Evolutionary conservation across 371 early-diverging fungal genomes (phyloP), one percentile per base, ranked within the genome.

Genomic region (Dichotomocladium elegans): DNA sequence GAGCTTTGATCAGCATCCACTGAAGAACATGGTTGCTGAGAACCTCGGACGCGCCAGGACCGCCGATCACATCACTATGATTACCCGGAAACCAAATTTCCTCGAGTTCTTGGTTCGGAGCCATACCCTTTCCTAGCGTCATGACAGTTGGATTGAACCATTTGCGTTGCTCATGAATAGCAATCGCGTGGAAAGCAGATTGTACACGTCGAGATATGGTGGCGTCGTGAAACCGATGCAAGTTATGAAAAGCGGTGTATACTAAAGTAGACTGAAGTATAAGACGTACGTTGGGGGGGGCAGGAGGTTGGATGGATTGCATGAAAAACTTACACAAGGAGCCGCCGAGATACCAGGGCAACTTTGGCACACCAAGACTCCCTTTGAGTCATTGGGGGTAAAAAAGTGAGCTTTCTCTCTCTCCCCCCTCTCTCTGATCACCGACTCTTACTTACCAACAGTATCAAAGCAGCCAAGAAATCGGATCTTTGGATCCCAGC

Each of bases 401-500:
- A 7, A 15, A 9, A 35, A n/a, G 35, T 35, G 3, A 35, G 17
- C 11, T 5, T 7, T 9, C 1, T 1, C 15, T 37, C 21, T n/a
- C n/a, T n/a, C n/a, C n/a, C n/a, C n/a, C n/a, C n/a, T n/a, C 14
- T 30, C 5, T 14, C 14, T 29, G 12, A 17, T 11, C 6, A 43
- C 25, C 3, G n/a, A 1, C 11, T 8, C 8, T 15, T 15, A 19
- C 19, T 52, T 51, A 2, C 72, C 72, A 1, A 72, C 72, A 0
- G 72, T 72, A 58, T 72, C 72, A 54, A 68, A 68, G 35, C 72
- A 72, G 0, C 68, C 72, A 30, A 72, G 28, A 24, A 72, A 72
- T 21, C 61, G 47, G 12, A 72, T 68, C 3, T 28, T 28, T 11
- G 72, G 66, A 11, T 63, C 46, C 25, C 19, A 30, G n/a, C 66